These are phyloP conservation scores for Cucumis variabilis DNA, from an alignment of 331 rosid species.

Conservation along the genomic window DNA sequence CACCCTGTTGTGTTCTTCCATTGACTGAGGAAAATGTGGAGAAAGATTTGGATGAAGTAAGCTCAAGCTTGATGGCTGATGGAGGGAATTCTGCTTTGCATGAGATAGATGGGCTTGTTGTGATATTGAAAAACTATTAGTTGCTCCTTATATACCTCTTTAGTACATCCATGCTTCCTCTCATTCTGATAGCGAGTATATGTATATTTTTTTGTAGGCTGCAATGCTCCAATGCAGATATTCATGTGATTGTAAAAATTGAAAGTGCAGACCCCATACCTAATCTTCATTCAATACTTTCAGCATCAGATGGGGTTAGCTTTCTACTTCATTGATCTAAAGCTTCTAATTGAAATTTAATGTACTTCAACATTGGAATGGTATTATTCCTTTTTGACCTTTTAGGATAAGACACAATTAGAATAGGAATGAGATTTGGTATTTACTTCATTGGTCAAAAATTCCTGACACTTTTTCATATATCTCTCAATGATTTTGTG, in stretches of 20 bases:
- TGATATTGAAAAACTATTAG: constrained; percentile 54
- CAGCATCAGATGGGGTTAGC: constrained; percentile 96
- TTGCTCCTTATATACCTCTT: constrained; percentile 28
- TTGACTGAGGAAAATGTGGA: constrained; percentile 95
- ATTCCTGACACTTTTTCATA: too few species aligned
- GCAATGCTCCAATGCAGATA: constrained; percentile 43
- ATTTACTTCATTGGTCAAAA: too few species aligned
- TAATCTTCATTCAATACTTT: constrained; percentile 91
- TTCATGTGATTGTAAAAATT: too few species aligned
- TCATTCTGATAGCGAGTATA: constrained; percentile 6
- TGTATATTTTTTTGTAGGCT: constrained; percentile 51
- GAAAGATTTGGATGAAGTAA: constrained; percentile 90
- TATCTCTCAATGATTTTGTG: too few species aligned
- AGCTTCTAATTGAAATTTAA: neutral
- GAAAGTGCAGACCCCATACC: constrained; percentile 70
- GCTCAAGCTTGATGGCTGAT: constrained; percentile 92
- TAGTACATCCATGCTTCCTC: neutral
- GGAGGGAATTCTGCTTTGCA: constrained; percentile 96
- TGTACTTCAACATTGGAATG: neutral
- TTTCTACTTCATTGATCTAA: constrained; percentile 32
- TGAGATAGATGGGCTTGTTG: constrained; percentile 96
- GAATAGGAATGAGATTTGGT: neutral
- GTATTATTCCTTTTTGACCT: too few species aligned
- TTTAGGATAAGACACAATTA: neutral
- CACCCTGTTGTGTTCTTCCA: constrained; percentile 83